Conservation (phyloP, 306 rosid species). For the Mucuna pruriens region DNA sequence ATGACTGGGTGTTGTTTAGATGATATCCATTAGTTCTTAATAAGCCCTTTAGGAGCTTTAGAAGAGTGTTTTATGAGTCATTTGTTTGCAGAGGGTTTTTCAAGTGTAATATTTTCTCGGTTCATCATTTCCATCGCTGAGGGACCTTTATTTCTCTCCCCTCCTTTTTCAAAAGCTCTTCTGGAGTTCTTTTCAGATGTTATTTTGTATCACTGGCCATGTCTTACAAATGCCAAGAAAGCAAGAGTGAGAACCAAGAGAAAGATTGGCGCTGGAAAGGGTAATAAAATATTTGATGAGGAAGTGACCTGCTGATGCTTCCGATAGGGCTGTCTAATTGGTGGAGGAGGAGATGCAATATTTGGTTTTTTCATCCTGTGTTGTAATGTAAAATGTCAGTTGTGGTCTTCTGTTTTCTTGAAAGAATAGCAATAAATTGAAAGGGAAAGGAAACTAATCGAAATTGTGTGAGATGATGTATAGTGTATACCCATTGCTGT, state of each 20-base stretch:
- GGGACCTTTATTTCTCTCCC: not conserved
- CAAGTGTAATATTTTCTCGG: not conserved
- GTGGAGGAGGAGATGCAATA: slow-evolving; percentile 43
- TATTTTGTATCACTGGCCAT: slow-evolving; percentile 21
- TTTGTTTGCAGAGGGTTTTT: slow-evolving; percentile 15
- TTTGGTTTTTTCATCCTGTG: slow-evolving; percentile 46
- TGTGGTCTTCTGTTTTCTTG: not conserved
- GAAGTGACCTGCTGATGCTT: slow-evolving; percentile 47
- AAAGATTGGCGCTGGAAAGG: slow-evolving; percentile 46
- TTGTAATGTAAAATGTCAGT: slow-evolving; percentile 31
- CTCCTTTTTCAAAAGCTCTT: slow-evolving; percentile 1
- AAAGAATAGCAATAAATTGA: not conserved
- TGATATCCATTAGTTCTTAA: not conserved
- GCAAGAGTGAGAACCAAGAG: slow-evolving; percentile 34
- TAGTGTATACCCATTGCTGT: slow-evolving; percentile 46
- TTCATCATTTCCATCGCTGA: not conserved
- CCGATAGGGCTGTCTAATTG: slow-evolving; percentile 38
- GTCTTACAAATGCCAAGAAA: slow-evolving; percentile 16
- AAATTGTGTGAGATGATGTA: not conserved
- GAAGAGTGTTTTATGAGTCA: slow-evolving; percentile 7
- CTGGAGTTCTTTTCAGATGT: slow-evolving; percentile 7
- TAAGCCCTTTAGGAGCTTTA: slow-evolving; percentile 21
- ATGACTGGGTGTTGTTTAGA: not conserved
- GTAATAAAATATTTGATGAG: slow-evolving; percentile 52
- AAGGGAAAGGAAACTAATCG: not conserved